phyloP scores from a whole-genome alignment of 305 asterid species.

The Salvia sclarea region DNA sequence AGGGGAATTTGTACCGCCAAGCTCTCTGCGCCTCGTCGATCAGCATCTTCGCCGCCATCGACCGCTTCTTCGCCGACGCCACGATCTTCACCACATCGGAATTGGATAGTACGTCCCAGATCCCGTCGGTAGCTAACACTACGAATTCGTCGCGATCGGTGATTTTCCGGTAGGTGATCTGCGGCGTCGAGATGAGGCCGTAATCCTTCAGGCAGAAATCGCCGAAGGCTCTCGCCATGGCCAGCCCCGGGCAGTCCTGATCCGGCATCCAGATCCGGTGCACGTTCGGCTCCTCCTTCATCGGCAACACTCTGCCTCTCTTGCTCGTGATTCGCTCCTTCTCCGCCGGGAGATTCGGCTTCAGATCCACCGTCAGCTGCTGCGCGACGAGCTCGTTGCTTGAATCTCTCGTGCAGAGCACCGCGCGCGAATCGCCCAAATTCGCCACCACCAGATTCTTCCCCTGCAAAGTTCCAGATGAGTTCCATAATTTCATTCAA shows the following conservation, averaged over 20 bases:
- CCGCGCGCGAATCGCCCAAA: slow-evolving; percentile 90
- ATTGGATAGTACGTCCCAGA: slow-evolving; percentile 66
- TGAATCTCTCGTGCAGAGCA: slow-evolving; percentile 65
- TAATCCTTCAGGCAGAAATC: slow-evolving; percentile 64
- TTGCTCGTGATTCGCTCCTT: slow-evolving; percentile 46
- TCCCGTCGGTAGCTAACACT: slow-evolving; percentile 68
- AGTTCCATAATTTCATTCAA: too few species aligned
- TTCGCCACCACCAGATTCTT: slow-evolving; percentile 73
- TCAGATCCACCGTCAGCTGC: slow-evolving; percentile 84
- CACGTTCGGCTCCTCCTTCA: slow-evolving; percentile 64
- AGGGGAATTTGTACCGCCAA: slow-evolving; percentile 55
- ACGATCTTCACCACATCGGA: slow-evolving; percentile 50
- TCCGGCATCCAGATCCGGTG: slow-evolving; percentile 70
- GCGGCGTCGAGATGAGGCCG: slow-evolving; percentile 63
- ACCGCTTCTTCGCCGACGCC: slow-evolving; percentile 45
- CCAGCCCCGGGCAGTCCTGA: slow-evolving; percentile 69
- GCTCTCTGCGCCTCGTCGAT: slow-evolving; percentile 53
- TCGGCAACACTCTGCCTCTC: slow-evolving; percentile 59
- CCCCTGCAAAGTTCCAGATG: too few species aligned
- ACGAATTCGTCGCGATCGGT: slow-evolving; percentile 53
- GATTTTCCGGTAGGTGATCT: slow-evolving; percentile 49
- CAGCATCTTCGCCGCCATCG: slow-evolving; percentile 50
- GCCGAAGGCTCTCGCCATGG: slow-evolving; percentile 73
- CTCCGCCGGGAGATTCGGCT: slow-evolving; percentile 74
- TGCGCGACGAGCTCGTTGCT: slow-evolving; percentile 54